phyloP scores from a whole-genome alignment of 2,329 filamentous ascomycete species.

The Pseudogymnoascus sp. region DNA sequence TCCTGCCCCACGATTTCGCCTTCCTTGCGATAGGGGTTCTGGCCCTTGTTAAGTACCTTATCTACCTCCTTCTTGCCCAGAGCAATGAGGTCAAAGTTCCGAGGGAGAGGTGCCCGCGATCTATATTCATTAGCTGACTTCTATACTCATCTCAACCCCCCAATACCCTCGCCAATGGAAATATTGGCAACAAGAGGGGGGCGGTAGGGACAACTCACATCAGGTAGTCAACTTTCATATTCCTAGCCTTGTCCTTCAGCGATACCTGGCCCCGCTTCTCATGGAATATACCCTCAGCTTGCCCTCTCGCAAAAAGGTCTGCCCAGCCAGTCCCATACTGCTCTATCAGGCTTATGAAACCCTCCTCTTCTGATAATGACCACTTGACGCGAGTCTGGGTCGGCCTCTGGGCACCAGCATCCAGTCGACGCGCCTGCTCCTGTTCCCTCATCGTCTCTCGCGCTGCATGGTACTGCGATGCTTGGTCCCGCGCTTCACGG shows the following conservation, averaged over 20 bases:
- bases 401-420: not conserved
- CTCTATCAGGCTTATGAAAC: constrained; percentile 43
- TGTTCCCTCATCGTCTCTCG: not conserved
- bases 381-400: constrained; percentile 26
- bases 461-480: not conserved
- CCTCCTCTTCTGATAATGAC: constrained; percentile 33
- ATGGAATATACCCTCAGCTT: constrained; percentile 22
- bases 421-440: not conserved
- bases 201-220: constrained; percentile 30
- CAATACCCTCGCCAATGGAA: not conserved
- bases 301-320: constrained; percentile 34
- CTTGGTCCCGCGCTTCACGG: not conserved
- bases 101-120: constrained; percentile 30
- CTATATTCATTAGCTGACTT: constrained; percentile 19
- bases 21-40: constrained; percentile 17
- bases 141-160: not conserved
- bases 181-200: constrained; percentile 10
- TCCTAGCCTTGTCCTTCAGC: constrained; percentile 48
- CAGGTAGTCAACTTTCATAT: constrained; percentile 40
- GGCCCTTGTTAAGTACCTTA: constrained; percentile 24
- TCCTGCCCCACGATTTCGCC: constrained; percentile 10
- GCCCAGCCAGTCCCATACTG: constrained; percentile 40
- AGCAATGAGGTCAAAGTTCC: constrained; percentile 36
- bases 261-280: constrained; percentile 39
- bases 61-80: constrained; percentile 35